phyloP scores from a whole-genome alignment of 306 rosid species.

The Urtica urens region DNA sequence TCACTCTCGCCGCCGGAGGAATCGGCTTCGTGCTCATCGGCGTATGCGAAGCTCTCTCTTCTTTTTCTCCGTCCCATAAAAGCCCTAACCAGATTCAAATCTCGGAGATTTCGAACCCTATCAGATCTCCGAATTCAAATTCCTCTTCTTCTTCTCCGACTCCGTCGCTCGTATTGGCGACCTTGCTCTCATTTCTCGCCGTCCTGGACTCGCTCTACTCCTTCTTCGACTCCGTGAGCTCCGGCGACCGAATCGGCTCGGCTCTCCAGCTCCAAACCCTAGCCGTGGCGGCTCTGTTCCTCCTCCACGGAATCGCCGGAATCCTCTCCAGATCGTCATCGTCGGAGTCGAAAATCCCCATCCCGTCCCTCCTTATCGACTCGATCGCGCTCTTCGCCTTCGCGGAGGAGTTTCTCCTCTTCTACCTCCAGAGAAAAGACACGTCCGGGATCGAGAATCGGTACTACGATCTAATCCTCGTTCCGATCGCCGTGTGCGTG shows the following conservation, averaged over 20 bases:
- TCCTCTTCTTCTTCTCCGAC: constrained; percentile 12
- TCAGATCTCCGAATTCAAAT: constrained; percentile 8
- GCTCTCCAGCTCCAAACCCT: constrained; percentile 54
- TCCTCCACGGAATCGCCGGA: constrained; percentile 40
- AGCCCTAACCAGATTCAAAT: not conserved
- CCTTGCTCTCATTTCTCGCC: constrained; percentile 31
- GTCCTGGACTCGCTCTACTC: constrained; percentile 42
- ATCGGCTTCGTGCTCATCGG: constrained; percentile 50
- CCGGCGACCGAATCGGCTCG: constrained; percentile 49
- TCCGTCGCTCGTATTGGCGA: constrained; percentile 18
- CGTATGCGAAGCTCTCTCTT: constrained; percentile 29
- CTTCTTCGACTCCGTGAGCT: constrained; percentile 32
- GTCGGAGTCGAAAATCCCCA: constrained; percentile 8
- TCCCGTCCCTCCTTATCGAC: constrained; percentile 30
- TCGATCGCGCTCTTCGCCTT: constrained; percentile 53
- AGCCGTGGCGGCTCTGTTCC: constrained; percentile 42
- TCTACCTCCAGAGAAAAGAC: constrained; percentile 71
- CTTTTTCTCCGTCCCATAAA: constrained; percentile 12
- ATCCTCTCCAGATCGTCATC: constrained; percentile 15
- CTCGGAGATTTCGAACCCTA: not conserved
- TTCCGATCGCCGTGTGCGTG: constrained; percentile 48
- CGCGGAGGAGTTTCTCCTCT: constrained; percentile 53
- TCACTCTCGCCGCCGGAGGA: constrained; percentile 44
- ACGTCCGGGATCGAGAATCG: constrained; percentile 58
- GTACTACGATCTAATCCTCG: constrained; percentile 57